phyloP scores from a whole-genome alignment of 345 rosid species.

The Xanthoceras sorbifolium region DNA sequence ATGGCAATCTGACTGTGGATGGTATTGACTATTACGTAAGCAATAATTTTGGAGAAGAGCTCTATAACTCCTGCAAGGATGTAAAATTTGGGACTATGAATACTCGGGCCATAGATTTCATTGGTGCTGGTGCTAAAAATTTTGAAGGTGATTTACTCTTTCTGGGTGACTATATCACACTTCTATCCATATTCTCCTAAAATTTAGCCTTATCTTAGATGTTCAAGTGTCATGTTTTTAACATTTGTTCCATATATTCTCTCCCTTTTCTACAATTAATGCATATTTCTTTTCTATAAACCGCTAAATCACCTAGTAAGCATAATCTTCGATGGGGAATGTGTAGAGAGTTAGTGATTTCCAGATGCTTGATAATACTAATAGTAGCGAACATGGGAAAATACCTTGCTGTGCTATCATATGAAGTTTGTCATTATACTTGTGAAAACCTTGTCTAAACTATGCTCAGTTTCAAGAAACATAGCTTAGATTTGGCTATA shows the following conservation, averaged over 20 bases:
- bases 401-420: neutral
- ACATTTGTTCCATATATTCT: neutral
- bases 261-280: neutral
- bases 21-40: slow-evolving; percentile 72
- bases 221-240: slow-evolving; percentile 14
- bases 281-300: slow-evolving; percentile 1
- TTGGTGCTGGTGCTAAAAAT: slow-evolving; percentile 92
- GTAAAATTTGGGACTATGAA: slow-evolving; percentile 99
- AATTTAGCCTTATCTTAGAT: neutral
- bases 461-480: neutral
- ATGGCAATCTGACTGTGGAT: slow-evolving; percentile 82
- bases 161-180: neutral
- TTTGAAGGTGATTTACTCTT: slow-evolving; percentile 62
- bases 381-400: neutral
- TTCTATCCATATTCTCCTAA: neutral
- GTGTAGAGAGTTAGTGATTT: neutral
- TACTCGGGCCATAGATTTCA: slow-evolving; percentile 80
- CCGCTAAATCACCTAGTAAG: neutral
- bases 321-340: neutral
- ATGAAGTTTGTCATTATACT: neutral
- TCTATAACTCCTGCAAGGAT: slow-evolving; percentile 89
- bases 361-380: neutral
- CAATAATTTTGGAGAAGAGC: slow-evolving; percentile 81
- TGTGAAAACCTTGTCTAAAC: neutral
- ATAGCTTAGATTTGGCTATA: neutral